Evolutionary conservation across 768 basidiomycete genomes (phyloP), one percentile per base, ranked within the genome.

Genomic region (Termitomyces sp.): DNA sequence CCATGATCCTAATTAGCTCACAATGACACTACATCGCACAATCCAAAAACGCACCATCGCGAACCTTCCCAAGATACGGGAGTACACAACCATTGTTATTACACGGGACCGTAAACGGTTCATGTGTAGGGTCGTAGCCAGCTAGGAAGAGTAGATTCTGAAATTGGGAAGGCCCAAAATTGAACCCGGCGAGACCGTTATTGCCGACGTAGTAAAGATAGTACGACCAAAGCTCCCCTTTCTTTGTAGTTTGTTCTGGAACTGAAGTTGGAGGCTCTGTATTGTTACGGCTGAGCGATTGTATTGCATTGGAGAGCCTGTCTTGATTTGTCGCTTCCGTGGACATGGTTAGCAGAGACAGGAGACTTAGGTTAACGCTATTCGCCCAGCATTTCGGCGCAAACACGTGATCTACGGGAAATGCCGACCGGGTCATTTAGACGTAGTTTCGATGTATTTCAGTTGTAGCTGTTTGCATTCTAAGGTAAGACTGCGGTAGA

Each of bases 141-240:
- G 88, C 87, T 11, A 87, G 77, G 66, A 82, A 89, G 37, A 91
- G 79, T 55, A 89, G 72, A 69, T 89, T 89, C 69, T 89, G 87
- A 71, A 89, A 89, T 66, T 89, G 87, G 9, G 86, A 87, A 0
- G 88, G 88, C 5, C 86, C 88, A 69, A 86, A 87, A 66, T 87
- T 88, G 78, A 87, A 86, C 7, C 85, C 87, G 1, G 86, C 82
- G 34, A 89, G 73, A 8, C 88, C 88, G 55, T 83, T 89, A 61
- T 89, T 89, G 37, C 87, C 88, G 42, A 86, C 68, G 57, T 84
- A 87, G 62, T 84, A 87, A 32, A 85, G 66, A 70, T 86, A 87
- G 69, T 84, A 86, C 1, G 83, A 74, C 83, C 82, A 86, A 25
- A 86, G 77, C 64, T 86, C 85, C 7, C 66, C 65, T 15, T 77